Percentiles rank a stretch among this genome's conserved stretches.
phyloP scores from a whole-genome alignment of 2,329 filamentous ascomycete species.

The Neonectria neomacrospora region DNA sequence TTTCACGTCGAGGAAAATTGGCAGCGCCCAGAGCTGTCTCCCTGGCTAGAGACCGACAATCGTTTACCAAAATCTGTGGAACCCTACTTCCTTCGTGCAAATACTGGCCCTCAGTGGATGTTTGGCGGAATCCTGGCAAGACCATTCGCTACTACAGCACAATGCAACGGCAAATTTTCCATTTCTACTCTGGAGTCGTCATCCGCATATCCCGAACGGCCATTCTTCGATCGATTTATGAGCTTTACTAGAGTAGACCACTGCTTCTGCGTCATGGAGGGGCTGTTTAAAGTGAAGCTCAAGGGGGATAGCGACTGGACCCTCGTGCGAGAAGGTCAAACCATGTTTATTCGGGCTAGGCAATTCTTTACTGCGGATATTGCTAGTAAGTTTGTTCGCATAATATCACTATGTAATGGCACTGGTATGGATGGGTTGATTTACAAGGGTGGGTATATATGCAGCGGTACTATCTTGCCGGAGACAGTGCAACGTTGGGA shows the following conservation, averaged over 20 bases:
- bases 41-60: constrained; percentile 8
- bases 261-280: constrained; percentile 5
- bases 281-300: not conserved
- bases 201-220: constrained; percentile 4
- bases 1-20: not conserved
- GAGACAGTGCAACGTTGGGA: constrained; percentile 10
- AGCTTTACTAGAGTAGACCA: constrained; percentile 15
- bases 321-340: not conserved
- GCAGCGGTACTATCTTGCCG: not conserved
- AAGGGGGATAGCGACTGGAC: constrained; percentile 12
- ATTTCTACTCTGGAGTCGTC: constrained; percentile 7
- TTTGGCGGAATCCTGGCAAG: constrained; percentile 13
- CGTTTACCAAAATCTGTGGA: not conserved
- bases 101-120: constrained; percentile 9
- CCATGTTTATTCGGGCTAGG: not conserved
- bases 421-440: constrained; percentile 7
- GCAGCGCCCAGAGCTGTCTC: not conserved
- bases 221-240: constrained; percentile 13
- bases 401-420: constrained; percentile 3
- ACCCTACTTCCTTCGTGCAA: constrained; percentile 13
- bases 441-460: constrained; percentile 6
- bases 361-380: constrained; percentile 15
- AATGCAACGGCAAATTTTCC: constrained; percentile 1
- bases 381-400: constrained; percentile 1
- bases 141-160: not conserved